Evolutionary conservation across 2,329 filamentous ascomycete species (phyloP).

Genomic region (Sordariomycetes sp.): DNA sequence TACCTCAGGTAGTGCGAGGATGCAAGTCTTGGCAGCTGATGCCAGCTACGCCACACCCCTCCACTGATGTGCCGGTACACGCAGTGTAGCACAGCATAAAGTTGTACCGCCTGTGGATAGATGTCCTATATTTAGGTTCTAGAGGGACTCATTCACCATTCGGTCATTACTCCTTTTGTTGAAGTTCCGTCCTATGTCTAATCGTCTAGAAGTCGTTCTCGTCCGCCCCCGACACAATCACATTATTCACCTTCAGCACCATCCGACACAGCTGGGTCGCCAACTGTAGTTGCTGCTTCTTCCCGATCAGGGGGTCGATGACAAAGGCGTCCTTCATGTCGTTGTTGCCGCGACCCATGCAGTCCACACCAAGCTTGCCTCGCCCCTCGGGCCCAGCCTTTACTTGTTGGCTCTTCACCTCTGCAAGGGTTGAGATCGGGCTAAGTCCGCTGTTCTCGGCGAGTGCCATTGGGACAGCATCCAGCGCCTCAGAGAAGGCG

Average conservation of each 20-base stretch:
- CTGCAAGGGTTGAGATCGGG: constrained; percentile 89
- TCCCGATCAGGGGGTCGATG: constrained; percentile 95
- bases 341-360: constrained; percentile 91
- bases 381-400: constrained; percentile 49
- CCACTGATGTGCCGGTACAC: no score
- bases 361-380: constrained; percentile 82
- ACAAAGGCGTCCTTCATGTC: constrained; percentile 98
- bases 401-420: constrained; percentile 93
- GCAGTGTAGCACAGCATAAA: no score
- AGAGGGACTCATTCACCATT: no score
- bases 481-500: constrained; percentile 90
- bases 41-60: no score
- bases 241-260: constrained; percentile 96
- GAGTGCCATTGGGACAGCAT: constrained; percentile 87
- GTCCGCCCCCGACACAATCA: constrained; percentile 81
- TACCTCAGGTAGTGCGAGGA: no score
- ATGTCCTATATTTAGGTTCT: no score
- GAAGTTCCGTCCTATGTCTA: no score
- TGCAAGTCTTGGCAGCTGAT: no score
- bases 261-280: constrained; percentile 97
- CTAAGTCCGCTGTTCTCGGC: constrained; percentile 96
- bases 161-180: no score
- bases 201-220: constrained; percentile 71
- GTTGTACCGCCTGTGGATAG: no score
- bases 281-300: constrained; percentile 92